Percentiles rank a stretch among this genome's conserved stretches.
phyloP scores from a whole-genome alignment of 306 rosid species.

The Inga leiocalycina region DNA sequence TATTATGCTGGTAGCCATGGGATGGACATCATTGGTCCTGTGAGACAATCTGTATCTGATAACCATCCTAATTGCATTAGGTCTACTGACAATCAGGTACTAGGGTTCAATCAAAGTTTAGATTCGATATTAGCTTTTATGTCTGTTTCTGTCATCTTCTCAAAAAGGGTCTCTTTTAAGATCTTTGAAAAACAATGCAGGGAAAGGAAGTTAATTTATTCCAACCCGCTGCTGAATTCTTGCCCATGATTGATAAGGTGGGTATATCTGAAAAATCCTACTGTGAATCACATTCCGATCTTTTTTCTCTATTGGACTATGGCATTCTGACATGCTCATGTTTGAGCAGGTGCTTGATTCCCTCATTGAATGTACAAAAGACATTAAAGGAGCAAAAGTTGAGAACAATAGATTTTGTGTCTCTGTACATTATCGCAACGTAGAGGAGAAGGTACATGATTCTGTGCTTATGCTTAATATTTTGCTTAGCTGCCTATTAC shows the following conservation, averaged over 20 bases:
- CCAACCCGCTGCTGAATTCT: conserved; percentile 91
- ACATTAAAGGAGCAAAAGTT: conserved; percentile 74
- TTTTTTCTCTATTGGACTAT: conserved; percentile 14
- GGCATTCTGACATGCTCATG: conserved; percentile 29
- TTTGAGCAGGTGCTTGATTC: conserved; percentile 63
- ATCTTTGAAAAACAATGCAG: conserved; percentile 44
- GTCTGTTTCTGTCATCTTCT: conserved; percentile 4
- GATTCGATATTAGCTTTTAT: neutral
- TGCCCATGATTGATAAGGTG: conserved; percentile 81
- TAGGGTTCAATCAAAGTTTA: conserved; percentile 14
- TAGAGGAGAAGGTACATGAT: conserved; percentile 71
- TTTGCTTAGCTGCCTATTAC: neutral
- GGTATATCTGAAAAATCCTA: conserved; percentile 20
- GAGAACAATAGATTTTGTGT: conserved; percentile 91
- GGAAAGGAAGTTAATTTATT: conserved; percentile 80
- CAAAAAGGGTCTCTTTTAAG: neutral
- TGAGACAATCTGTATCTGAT: conserved; percentile 54
- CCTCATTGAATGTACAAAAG: conserved; percentile 66
- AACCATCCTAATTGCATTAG: conserved; percentile 50
- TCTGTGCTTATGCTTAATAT: conserved; percentile 20
- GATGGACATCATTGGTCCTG: conserved; percentile 94
- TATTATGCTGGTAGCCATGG: conserved; percentile 99
- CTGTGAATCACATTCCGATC: conserved; percentile 4
- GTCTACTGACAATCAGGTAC: conserved; percentile 66
- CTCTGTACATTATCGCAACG: conserved; percentile 96